Conservation (phyloP, 2,329 filamentous ascomycete species). For the Endoconidiophora laricicola region DNA sequence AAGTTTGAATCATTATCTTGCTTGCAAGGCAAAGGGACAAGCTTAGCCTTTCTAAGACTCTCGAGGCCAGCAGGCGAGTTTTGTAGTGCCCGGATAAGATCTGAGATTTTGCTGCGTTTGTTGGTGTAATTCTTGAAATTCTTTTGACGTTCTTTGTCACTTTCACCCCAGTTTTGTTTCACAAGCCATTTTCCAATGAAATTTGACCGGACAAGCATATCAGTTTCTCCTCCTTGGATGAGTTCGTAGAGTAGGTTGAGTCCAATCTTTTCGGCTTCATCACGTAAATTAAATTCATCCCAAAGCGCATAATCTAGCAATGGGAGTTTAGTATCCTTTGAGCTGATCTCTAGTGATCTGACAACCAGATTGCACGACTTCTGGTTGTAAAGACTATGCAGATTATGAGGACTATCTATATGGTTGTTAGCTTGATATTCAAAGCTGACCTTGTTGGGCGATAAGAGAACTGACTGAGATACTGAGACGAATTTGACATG, state of each 20-base stretch:
- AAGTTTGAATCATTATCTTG: not conserved
- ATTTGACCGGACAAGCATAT: conserved; percentile 41
- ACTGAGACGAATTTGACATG: conserved; percentile 23
- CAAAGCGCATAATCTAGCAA: conserved; percentile 19
- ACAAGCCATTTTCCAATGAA: conserved; percentile 61
- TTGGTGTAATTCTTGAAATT: conserved; percentile 40
- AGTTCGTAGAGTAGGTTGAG: conserved; percentile 42
- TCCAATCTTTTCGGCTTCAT: conserved; percentile 43
- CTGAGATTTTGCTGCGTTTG: conserved; percentile 25
- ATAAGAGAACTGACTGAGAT: not conserved
- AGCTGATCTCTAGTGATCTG: too few species aligned
- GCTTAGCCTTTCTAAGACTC: conserved; percentile 33
- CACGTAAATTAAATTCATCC: conserved; percentile 47
- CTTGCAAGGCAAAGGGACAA: conserved; percentile 22
- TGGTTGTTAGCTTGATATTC: not conserved
- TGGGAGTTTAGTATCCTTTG: too few species aligned
- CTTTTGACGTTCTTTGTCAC: conserved; percentile 31
- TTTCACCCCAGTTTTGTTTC: conserved; percentile 51
- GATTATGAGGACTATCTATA: conserved; percentile 24
- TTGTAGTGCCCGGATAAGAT: conserved; percentile 33
- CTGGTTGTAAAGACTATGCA: conserved; percentile 27
- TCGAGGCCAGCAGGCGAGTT: conserved; percentile 33
- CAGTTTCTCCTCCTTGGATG: conserved; percentile 36
- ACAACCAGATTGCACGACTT: conserved; percentile 22
- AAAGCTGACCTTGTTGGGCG: not conserved